Evolutionary conservation across 106 monocot genomes (phyloP).

Genomic region (Dioscorea dumetorum): DNA sequence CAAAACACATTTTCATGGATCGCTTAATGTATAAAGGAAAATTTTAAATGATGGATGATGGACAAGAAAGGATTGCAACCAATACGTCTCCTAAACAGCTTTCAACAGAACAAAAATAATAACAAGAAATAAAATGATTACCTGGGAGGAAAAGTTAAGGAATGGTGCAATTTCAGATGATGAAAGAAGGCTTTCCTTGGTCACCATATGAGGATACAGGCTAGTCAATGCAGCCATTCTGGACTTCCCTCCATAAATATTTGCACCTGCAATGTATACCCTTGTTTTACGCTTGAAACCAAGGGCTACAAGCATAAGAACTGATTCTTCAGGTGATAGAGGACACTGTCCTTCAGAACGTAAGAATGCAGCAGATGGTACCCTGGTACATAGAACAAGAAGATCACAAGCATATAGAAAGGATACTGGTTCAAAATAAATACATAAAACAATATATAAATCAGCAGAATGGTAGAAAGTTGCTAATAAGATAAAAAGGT

Average conservation of each 20-base stretch:
- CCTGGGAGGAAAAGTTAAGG: slow-evolving; percentile 76
- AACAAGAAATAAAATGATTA: slow-evolving; percentile 8
- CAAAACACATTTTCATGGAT: no score
- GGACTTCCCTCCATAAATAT: slow-evolving; percentile 87
- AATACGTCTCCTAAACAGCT: no score
- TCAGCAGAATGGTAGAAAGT: no score
- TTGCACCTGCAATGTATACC: slow-evolving; percentile 87
- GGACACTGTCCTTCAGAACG: slow-evolving; percentile 92
- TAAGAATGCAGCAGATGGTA: slow-evolving; percentile 61
- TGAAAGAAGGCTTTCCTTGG: slow-evolving; percentile 84
- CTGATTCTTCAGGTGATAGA: slow-evolving; percentile 95
- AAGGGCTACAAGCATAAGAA: slow-evolving; percentile 88
- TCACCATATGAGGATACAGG: slow-evolving; percentile 76
- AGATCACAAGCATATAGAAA: no score
- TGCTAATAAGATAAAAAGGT: no score
- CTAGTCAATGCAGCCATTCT: slow-evolving; percentile 81
- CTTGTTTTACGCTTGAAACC: slow-evolving; percentile 81
- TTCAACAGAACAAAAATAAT: no score
- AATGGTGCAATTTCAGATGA: slow-evolving; percentile 74
- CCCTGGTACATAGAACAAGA: slow-evolving; percentile 25
- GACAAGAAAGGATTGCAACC: no score
- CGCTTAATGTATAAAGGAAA: no score
- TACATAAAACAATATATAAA: no score
- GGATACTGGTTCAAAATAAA: no score
- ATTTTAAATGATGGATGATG: no score